Evolutionary conservation across 306 rosid species (phyloP).

Genomic region (Cucumis cinereus): DNA sequence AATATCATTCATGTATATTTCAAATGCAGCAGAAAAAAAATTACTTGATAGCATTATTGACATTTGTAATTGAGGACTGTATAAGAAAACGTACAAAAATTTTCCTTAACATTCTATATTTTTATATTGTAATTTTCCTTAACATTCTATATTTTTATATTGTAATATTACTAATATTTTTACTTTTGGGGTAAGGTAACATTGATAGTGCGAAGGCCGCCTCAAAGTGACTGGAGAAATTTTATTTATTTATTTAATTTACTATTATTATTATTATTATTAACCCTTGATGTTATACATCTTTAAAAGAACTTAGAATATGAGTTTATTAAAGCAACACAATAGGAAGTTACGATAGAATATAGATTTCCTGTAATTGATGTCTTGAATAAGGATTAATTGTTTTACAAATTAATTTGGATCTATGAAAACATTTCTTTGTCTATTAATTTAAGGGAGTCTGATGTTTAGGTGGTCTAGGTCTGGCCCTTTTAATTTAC

Average conservation of each 20-base stretch:
- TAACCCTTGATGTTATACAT: neutral
- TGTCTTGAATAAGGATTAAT: neutral
- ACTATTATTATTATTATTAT: no score
- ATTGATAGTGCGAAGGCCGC: neutral
- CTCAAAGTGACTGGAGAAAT: no score
- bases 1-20: neutral
- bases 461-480: neutral
- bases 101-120: neutral
- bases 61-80: neutral
- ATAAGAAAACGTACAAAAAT: neutral
- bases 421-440: neutral
- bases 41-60: neutral
- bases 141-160: neutral
- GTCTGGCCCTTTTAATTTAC: neutral
- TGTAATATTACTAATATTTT: neutral
- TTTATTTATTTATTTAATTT: no score
- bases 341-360: neutral
- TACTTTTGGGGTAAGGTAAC: neutral
- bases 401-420: neutral
- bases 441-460: neutral
- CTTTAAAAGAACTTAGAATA: neutral
- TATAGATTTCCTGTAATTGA: neutral
- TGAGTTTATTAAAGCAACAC: neutral
- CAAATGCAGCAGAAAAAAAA: neutral
- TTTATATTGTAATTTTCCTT: neutral